phyloP scores from a whole-genome alignment of 73 alveolate genomes.

The Tetrahymena elliotti region DNA sequence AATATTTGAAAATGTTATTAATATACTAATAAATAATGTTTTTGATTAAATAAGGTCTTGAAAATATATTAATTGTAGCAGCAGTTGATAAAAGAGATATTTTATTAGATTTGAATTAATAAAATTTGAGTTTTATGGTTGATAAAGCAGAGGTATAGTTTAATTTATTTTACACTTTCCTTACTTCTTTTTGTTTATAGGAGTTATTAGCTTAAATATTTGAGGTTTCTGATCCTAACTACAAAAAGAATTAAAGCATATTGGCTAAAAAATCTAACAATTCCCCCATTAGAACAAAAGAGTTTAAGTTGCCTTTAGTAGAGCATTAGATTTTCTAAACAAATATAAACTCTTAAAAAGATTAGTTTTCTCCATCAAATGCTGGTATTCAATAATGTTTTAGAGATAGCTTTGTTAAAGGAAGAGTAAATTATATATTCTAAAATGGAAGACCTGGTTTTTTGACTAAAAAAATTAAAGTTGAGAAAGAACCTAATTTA shows the following conservation, averaged over 20 bases:
- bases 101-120: not conserved
- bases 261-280: not conserved
- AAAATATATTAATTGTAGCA: not conserved
- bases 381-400: not conserved
- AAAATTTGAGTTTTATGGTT: not conserved
- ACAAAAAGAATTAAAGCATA: not conserved
- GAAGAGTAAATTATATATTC: not conserved
- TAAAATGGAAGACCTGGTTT: not conserved
- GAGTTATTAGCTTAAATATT: not conserved
- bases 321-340: not conserved
- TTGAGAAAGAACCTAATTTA: not conserved
- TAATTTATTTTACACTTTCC: not conserved
- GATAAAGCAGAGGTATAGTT: not conserved
- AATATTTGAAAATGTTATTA: not conserved
- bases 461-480: not conserved
- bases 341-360: not conserved
- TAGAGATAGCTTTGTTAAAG: not conserved
- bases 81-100: not conserved
- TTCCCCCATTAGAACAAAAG: not conserved
- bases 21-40: not conserved
- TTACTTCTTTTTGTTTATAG: not conserved
- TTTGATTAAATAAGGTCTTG: not conserved
- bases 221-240: not conserved
- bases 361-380: not conserved
- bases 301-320: not conserved